Conservation (phyloP, 2,329 filamentous ascomycete species). For the Phialophora macrospora region DNA sequence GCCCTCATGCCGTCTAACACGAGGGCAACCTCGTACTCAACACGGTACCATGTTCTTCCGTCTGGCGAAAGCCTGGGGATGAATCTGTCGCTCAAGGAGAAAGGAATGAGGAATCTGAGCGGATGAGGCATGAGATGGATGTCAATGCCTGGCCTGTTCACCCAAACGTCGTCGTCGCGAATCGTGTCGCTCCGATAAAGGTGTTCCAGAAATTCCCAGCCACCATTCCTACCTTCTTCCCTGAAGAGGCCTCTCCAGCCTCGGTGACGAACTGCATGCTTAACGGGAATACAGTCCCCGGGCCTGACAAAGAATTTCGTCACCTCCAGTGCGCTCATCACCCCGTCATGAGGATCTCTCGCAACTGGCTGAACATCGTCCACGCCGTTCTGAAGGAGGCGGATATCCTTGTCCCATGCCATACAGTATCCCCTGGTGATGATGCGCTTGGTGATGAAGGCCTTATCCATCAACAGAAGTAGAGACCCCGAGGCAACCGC, state of each 20-base stretch:
- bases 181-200: slow-evolving; percentile 2
- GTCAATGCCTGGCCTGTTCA: neutral
- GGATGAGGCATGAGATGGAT: neutral
- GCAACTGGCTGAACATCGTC: neutral
- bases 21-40: slow-evolving; percentile 20
- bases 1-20: slow-evolving; percentile 4
- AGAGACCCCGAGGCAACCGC: neutral
- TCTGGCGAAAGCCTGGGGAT: neutral
- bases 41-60: neutral
- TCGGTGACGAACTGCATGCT: neutral
- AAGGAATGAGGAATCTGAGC: neutral
- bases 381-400: neutral
- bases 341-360: neutral
- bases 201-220: slow-evolving; percentile 1
- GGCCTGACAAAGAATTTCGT: neutral
- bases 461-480: neutral
- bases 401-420: neutral
- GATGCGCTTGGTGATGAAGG: slow-evolving; percentile 6
- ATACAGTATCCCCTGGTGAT: slow-evolving; percentile 10
- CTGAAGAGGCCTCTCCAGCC: slow-evolving; percentile 1
- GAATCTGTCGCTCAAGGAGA: neutral
- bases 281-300: too few species aligned
- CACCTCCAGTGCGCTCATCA: neutral
- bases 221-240: neutral
- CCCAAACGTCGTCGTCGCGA: slow-evolving; percentile 1